Evolutionary conservation across 1,139 yeast species (phyloP).

Genomic region (Kazachstania sp.): DNA sequence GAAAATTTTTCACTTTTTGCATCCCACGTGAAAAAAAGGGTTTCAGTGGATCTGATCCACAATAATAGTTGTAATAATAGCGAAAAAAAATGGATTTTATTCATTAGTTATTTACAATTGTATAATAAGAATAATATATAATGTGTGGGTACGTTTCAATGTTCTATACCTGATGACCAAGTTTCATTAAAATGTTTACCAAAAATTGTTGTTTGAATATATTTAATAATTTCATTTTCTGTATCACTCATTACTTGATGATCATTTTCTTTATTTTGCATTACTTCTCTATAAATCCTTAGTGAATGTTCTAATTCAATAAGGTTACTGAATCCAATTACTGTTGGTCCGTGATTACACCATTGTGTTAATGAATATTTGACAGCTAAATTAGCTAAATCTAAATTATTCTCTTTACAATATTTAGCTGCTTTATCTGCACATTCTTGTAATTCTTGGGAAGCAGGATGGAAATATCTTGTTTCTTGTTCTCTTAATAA

Average conservation of each 20-base stretch:
- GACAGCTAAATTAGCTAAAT: conserved; percentile 74
- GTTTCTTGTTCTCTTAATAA: conserved; percentile 61
- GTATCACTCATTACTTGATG: conserved; percentile 28
- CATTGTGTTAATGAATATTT: conserved; percentile 63
- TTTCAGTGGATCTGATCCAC: too few species aligned
- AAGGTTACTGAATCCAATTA: conserved; percentile 62
- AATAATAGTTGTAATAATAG: too few species aligned
- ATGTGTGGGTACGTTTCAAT: too few species aligned
- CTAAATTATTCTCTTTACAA: conserved; percentile 36
- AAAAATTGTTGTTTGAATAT: conserved; percentile 43
- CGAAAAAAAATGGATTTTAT: too few species aligned
- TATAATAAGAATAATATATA: too few species aligned
- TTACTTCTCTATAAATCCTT: conserved; percentile 46
- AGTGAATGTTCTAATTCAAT: conserved; percentile 58
- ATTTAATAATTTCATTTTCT: conserved; percentile 39
- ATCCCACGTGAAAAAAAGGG: too few species aligned
- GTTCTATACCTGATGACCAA: conserved; percentile 48
- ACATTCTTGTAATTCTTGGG: conserved; percentile 45
- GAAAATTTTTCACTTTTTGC: too few species aligned
- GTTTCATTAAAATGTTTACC: conserved; percentile 52
- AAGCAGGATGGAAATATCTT: conserved; percentile 75
- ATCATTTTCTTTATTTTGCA: conserved; percentile 21
- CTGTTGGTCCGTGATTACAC: conserved; percentile 48
- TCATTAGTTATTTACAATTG: too few species aligned
- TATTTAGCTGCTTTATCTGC: conserved; percentile 46